Conservation (phyloP, 2,329 filamentous ascomycete genomes). For the Nothophaeocryptopus gaeumannii region DNA sequence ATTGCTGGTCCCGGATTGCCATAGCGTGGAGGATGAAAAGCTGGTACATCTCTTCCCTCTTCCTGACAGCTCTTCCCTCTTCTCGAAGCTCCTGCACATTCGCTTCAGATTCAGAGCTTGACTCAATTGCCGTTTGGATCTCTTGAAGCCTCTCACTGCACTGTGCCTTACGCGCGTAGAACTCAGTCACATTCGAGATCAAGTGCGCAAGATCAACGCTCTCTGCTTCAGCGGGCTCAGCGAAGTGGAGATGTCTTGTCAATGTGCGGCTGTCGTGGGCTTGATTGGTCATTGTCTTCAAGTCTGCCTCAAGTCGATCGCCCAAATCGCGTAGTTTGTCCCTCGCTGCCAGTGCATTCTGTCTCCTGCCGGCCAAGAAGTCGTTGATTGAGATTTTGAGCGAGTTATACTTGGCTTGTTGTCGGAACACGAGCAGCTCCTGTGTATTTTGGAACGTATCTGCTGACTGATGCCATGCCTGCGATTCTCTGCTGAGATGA, state of each 20-base stretch:
- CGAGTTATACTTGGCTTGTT: constrained; percentile 11
- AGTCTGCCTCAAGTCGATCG: constrained; percentile 1
- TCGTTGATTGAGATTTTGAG: constrained; percentile 13
- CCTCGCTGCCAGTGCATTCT: constrained; percentile 9
- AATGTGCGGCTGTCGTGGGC: constrained; percentile 16
- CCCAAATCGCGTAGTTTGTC: not conserved
- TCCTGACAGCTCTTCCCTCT: too few relatives aligned
- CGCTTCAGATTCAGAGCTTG: too few relatives aligned
- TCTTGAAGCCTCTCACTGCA: too few relatives aligned
- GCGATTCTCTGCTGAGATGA: constrained; percentile 1
- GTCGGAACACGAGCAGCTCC: constrained; percentile 16
- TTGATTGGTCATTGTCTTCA: not conserved
- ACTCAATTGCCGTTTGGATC: too few relatives aligned
- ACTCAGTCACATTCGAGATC: constrained; percentile 5
- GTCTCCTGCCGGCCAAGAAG: constrained; percentile 11
- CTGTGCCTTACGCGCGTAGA: not conserved
- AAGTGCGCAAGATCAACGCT: constrained; percentile 3
- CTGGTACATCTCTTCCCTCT: too few relatives aligned
- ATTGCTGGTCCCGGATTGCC: too few relatives aligned
- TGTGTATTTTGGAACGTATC: constrained; percentile 4
- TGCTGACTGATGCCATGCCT: constrained; percentile 13
- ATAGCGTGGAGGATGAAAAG: too few relatives aligned
- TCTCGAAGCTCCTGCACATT: too few relatives aligned
- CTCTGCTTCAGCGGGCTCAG: constrained; percentile 4
- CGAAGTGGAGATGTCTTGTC: constrained; percentile 17